Evolutionary conservation across 2,329 filamentous ascomycete genomes (phyloP).

Genomic region (Pochonia chlamydosporia): DNA sequence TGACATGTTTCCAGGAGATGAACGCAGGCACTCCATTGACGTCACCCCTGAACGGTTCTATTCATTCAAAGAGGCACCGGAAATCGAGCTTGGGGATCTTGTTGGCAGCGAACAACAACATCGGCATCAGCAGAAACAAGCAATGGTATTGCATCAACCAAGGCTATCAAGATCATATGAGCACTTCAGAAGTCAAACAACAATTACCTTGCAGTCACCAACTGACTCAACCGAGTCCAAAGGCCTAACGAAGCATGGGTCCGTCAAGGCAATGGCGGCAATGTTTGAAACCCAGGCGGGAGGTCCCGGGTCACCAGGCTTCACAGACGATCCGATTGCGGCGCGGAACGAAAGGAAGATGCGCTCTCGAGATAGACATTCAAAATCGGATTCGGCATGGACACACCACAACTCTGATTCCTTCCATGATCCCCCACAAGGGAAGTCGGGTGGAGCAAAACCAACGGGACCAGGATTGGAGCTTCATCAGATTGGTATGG

Average conservation of each 20-base stretch:
- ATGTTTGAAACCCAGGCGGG: conserved; percentile 37
- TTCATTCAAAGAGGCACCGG: conserved; percentile 5
- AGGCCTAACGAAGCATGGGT: conserved; percentile 19
- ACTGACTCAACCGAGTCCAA: conserved; percentile 13
- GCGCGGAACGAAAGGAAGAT: not conserved
- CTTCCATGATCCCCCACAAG: not conserved
- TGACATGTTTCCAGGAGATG: not conserved
- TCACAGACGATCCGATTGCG: not conserved
- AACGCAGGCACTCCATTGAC: conserved; percentile 9
- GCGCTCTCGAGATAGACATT: conserved; percentile 1
- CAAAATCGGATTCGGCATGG: conserved; percentile 9
- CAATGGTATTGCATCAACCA: conserved; percentile 8
- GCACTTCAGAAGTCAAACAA: conserved; percentile 6
- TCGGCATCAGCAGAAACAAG: not conserved
- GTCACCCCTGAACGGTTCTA: conserved; percentile 19
- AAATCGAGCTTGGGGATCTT: not conserved
- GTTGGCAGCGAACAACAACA: not conserved
- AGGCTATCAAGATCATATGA: conserved; percentile 11
- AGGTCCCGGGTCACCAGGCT: not conserved
- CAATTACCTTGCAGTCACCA: not conserved
- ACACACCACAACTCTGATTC: not conserved
- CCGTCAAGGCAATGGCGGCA: conserved; percentile 46
- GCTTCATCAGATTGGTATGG: not conserved
- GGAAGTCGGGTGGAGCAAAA: not conserved
- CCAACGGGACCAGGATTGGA: not conserved